phyloP scores from a whole-genome alignment of 2,329 filamentous ascomycete genomes.

The Emergomyces africanus region DNA sequence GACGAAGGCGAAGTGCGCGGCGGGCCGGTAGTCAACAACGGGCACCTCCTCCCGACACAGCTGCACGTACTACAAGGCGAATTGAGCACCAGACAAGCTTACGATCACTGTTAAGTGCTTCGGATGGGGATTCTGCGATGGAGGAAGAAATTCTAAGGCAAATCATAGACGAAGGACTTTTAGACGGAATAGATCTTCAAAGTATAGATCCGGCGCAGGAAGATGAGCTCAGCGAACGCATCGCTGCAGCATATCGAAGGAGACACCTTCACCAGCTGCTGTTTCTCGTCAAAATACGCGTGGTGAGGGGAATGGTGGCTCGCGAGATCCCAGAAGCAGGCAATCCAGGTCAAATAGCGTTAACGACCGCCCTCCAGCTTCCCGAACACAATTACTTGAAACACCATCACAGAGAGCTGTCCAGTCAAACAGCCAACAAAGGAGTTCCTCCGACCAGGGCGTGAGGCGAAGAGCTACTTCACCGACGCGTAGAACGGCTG shows the following conservation, averaged over 20 bases:
- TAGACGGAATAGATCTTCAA: slow-evolving; percentile 80
- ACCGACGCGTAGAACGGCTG: slow-evolving; percentile 25
- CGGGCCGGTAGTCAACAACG: slow-evolving; percentile 12
- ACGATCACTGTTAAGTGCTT: slow-evolving; percentile 68
- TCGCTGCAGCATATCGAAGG: slow-evolving; percentile 75
- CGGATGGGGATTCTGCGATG: slow-evolving; percentile 62
- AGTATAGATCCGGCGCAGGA: slow-evolving; percentile 74
- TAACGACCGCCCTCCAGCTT: slow-evolving; percentile 11
- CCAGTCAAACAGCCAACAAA: slow-evolving; percentile 8
- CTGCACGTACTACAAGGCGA: slow-evolving; percentile 39
- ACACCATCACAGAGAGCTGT: slow-evolving; percentile 6
- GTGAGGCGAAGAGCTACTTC: slow-evolving; percentile 14
- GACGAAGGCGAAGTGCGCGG: slow-evolving; percentile 17
- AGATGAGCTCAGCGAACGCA: slow-evolving; percentile 79
- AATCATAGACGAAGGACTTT: slow-evolving; percentile 72
- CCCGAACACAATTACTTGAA: slow-evolving; percentile 14
- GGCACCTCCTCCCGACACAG: slow-evolving; percentile 14
- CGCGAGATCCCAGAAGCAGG: background rate
- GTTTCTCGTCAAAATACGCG: background rate
- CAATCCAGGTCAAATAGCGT: background rate
- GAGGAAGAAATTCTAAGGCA: slow-evolving; percentile 81
- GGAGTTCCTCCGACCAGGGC: slow-evolving; percentile 17
- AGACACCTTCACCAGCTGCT: slow-evolving; percentile 41
- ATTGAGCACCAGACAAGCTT: slow-evolving; percentile 86
- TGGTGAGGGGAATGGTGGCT: background rate